Percentiles rank a stretch among this genome's conserved stretches.
These are phyloP conservation scores for Aspergillus sp. DNA, from an alignment of 2,329 filamentous ascomycete species.

Conservation along the genomic window DNA sequence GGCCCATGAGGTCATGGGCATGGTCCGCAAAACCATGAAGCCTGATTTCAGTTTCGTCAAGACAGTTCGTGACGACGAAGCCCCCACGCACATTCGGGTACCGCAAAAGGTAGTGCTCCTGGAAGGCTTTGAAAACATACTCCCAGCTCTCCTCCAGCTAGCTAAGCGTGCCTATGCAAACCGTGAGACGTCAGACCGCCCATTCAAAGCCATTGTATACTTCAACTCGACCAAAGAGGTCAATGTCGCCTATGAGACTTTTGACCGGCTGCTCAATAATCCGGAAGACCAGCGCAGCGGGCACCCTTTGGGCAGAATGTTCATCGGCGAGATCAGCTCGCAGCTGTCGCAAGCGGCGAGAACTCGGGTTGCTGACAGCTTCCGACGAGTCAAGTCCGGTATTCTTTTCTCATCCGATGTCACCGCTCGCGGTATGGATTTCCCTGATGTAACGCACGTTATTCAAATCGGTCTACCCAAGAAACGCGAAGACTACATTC, in stretches of 20 bases:
- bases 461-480: conserved; percentile 71
- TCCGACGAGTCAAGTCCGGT: conserved; percentile 66
- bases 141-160: conserved; percentile 79
- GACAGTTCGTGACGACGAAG: conserved; percentile 81
- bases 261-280: conserved; percentile 54
- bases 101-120: conserved; percentile 76
- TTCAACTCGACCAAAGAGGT: conserved; percentile 79
- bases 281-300: conserved; percentile 34
- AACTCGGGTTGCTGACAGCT: conserved; percentile 71
- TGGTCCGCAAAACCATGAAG: conserved; percentile 80
- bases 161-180: conserved; percentile 63
- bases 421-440: conserved; percentile 81
- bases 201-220: conserved; percentile 97
- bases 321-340: conserved; percentile 72
- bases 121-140: conserved; percentile 72
- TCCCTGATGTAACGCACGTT: conserved; percentile 78
- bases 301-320: conserved; percentile 38
- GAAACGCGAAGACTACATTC: conserved; percentile 73
- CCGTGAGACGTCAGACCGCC: conserved; percentile 48
- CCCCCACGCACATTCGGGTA: conserved; percentile 81
- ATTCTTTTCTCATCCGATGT: conserved; percentile 80
- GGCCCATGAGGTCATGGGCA: conserved; percentile 76
- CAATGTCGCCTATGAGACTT: conserved; percentile 64
- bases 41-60: conserved; percentile 85
- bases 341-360: conserved; percentile 72